Percentiles rank a stretch among this genome's conserved stretches.
Evolutionary conservation across 768 basidiomycete genomes (phyloP).

Genomic region (Mrakia blollopis): DNA sequence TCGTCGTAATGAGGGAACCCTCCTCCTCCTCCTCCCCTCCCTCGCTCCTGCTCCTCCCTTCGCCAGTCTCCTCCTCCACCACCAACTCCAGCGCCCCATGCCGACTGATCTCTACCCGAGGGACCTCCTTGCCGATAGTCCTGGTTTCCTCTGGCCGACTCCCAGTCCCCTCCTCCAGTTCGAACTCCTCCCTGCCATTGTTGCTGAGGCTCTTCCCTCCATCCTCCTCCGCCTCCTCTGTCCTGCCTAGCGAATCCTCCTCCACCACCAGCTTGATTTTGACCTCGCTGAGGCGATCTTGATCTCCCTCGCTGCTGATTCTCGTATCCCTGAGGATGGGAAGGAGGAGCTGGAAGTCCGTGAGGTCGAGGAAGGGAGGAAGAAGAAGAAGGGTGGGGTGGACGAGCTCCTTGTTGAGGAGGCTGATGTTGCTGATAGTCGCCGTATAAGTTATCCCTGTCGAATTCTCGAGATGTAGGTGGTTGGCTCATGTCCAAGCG

Average conservation of each 20-base stretch:
- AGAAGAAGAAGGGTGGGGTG: neutral
- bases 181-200: neutral
- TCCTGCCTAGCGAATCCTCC: conserved; percentile 1
- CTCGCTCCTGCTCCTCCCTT: neutral
- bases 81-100: neutral
- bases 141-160: neutral
- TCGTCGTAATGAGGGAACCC: neutral
- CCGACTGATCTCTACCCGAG: neutral
- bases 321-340: neutral
- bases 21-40: neutral
- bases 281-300: neutral
- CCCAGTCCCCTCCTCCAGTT: neutral
- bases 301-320: conserved; percentile 1
- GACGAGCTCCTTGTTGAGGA: neutral
- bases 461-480: neutral
- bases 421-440: neutral
- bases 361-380: neutral
- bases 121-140: neutral
- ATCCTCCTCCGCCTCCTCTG: no score
- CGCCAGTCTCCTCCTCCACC: neutral
- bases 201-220: neutral
- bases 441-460: neutral
- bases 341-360: neutral
- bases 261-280: no score
- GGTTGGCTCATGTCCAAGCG: neutral